Base-by-base conservation (phyloP, 2,329 filamentous ascomycete genomes). In the Tolypocladium paradoxum region DNA sequence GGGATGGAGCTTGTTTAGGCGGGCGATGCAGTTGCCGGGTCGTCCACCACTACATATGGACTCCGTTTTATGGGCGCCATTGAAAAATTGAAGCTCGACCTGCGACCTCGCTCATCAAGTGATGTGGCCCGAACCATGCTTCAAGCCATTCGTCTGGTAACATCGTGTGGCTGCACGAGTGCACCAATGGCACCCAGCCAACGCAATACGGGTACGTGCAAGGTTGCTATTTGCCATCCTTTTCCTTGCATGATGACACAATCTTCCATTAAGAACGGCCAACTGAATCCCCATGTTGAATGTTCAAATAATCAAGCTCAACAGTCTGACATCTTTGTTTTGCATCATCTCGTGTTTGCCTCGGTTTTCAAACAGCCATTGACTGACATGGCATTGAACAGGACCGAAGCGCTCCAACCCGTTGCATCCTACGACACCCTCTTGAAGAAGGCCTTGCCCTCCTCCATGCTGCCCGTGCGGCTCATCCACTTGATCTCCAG, bases 231-330 rank as follows among this genome's bases (percentile, higher is more conserved):
- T 31, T 29, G 9, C 27, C 4, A 47, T n/a, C 16, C 16, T 12
- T 1, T 46, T 49, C 47, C 54, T 62, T 60, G 56, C 56, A 71
- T 81, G 79, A 83, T 83, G 79, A 83, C 69, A 71, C 56, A 71
- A 60, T 65, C 71, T 78, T 69, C 65, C 73, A 72, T 79, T 81
- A 82, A 82, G 79, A 83, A 83, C 79, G 78, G 79, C 79, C 79
- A 81, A 79, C 80, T 77, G 77, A 83, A 81, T 70, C 62, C 63
- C 65, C 60, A 75, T 82, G 79, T 81, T 76, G 79, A 82, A 64
- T 62, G 49, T 60, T 72, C 70, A 72, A 75, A 70, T 69, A 72
- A 77, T 81, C 79, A 82, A 82, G 78, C 78, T 82, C 77, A 81
- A 81, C 76, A 81, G 76, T 83, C 78, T 83, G 79, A 82, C 59